Evolutionary conservation across 192 early-diverging fungal genomes (phyloP).

Genomic region (Gonapodya prolifera): DNA sequence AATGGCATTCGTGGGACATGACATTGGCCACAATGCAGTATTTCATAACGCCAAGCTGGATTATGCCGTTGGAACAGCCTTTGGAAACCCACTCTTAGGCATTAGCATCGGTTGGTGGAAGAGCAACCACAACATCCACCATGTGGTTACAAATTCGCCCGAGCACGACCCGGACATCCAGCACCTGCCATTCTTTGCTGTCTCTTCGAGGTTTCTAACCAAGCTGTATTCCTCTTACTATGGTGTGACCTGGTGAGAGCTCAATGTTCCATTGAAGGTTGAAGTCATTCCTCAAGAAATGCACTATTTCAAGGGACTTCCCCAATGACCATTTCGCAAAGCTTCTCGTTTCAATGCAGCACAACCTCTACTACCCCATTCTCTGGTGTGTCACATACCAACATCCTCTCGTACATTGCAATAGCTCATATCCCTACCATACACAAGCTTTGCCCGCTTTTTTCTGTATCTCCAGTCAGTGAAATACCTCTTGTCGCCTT

Average conservation of each 20-base stretch:
- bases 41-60: constrained; percentile 62
- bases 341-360: constrained; percentile 68
- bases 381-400: constrained; percentile 89
- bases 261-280: not conserved
- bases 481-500: constrained; percentile 40
- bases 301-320: not conserved
- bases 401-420: constrained; percentile 14
- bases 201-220: constrained; percentile 65
- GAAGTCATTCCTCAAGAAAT: not conserved
- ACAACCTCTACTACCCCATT: constrained; percentile 74
- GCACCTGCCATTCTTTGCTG: constrained; percentile 90
- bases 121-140: constrained; percentile 91
- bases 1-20: constrained; percentile 84
- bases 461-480: constrained; percentile 38
- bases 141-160: constrained; percentile 87
- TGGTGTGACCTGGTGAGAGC: constrained; percentile 59
- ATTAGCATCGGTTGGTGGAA: constrained; percentile 97
- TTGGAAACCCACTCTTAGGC: constrained; percentile 74
- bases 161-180: constrained; percentile 97
- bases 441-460: not conserved
- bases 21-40: constrained; percentile 92
- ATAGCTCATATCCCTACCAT: not conserved
- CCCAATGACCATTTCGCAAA: constrained; percentile 48
- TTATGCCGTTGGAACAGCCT: constrained; percentile 64
- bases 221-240: constrained; percentile 84